Evolutionary conservation across 441 rosid species (phyloP), one percentile per base, ranked within the genome.

Genomic region (Viola pubescens): DNA sequence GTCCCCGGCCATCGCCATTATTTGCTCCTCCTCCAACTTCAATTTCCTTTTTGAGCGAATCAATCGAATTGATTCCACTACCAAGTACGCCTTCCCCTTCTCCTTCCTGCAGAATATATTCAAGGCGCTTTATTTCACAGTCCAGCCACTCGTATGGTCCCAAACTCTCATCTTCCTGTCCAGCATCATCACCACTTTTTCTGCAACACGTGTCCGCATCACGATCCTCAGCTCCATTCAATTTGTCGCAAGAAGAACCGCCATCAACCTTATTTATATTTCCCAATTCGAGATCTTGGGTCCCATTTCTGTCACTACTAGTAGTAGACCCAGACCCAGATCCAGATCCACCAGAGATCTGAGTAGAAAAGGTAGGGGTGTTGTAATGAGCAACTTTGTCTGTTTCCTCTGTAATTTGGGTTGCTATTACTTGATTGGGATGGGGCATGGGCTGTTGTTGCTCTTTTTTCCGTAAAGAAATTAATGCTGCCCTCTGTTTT

Each of bases 131-230:
- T 61, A 88, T 66, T 79, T 90, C 91, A 61, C 80, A 47, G 70
- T 90, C 91, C 10, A 84, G 70, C 95, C 95, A 85, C 64, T 81
- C 91, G 52, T 79, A 75, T 39, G 88, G 86, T 70, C 79, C 91
- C 72, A 78, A 63, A 11, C 34, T 26, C 34, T 1, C 34, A 26
- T 51, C 71, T 53, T 73, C 8, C 8, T 43, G 46, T 6, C 10
- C 85, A 47, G 26, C 41, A 26, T 2, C 34, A 26, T 26, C 34
- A 26, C 34, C 34, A 26, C 37, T 64, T 63, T 52, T 53, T 66
- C 51, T 45, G 78, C 0, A 38, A 43, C 14, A 2, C 34, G 2
- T 5, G 44, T 5, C 12, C 26, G 16, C 39, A 57, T 40, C 0
- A 54, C 19, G 14, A 26, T 26, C 2, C 34, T 26, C 57, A 13